A percentile compares a stretch with the other conserved stretches of the same genome.
phyloP scores from a whole-genome alignment of 345 rosid species.

The Eucalyptus pauciflora region DNA sequence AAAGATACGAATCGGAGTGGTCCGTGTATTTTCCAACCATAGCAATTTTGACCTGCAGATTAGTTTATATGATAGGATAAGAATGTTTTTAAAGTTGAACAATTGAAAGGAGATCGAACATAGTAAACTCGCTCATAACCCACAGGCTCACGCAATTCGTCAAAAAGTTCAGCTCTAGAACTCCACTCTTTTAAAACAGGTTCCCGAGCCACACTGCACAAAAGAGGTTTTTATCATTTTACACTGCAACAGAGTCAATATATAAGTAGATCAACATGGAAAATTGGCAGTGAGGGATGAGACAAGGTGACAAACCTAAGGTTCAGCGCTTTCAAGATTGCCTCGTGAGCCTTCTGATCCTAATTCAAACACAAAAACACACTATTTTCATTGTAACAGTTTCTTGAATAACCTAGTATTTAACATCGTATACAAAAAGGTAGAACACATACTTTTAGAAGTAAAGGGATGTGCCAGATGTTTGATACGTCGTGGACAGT shows the following conservation, averaged over 20 bases:
- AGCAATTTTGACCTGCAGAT: conserved; percentile 76
- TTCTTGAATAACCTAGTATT: not conserved
- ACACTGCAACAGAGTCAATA: not conserved
- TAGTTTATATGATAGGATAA: conserved; percentile 1
- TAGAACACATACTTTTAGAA: conserved; percentile 49
- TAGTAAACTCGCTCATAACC: conserved; percentile 1
- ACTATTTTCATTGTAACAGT: not conserved
- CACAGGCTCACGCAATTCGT: conserved; percentile 60
- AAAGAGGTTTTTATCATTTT: not conserved
- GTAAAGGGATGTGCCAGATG: conserved; percentile 95
- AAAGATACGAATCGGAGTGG: conserved; percentile 87
- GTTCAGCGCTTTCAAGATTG: conserved; percentile 64
- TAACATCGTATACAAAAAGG: not conserved
- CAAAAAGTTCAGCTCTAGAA: conserved; percentile 51
- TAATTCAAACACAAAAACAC: conserved; percentile 10
- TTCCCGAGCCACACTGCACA: conserved; percentile 45
- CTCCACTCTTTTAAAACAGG: conserved; percentile 77
- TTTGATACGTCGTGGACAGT: conserved; percentile 87
- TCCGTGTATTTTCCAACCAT: conserved; percentile 94
- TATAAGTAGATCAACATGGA: not conserved
- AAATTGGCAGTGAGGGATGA: not conserved
- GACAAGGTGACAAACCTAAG: conserved; percentile 47
- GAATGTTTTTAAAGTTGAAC: not conserved
- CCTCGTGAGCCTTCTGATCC: conserved; percentile 97
- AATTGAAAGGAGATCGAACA: not conserved